Evolutionary conservation across 441 rosid species (phyloP).

Genomic region (Populus hybrid): DNA sequence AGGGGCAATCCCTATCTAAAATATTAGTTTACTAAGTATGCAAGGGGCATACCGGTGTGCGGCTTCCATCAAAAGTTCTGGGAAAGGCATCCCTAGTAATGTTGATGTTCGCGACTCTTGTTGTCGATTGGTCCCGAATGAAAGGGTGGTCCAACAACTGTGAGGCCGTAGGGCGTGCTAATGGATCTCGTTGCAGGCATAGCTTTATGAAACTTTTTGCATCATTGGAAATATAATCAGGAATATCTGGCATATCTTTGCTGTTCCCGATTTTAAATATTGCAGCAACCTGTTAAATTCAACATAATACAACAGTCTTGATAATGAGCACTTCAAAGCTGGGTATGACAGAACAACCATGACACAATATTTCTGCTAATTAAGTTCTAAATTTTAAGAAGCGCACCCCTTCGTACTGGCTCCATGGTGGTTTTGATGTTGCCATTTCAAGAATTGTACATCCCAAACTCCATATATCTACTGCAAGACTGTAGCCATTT

Average conservation of each 20-base stretch:
- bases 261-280: slow-evolving; percentile 96
- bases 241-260: slow-evolving; percentile 87
- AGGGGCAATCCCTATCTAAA: neutral
- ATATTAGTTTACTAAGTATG: neutral
- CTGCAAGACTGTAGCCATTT: slow-evolving; percentile 77
- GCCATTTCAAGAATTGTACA: slow-evolving; percentile 98
- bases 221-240: slow-evolving; percentile 76
- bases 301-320: slow-evolving; percentile 20
- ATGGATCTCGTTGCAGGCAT: slow-evolving; percentile 87
- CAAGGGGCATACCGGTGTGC: slow-evolving; percentile 53
- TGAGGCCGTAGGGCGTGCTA: slow-evolving; percentile 72
- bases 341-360: neutral
- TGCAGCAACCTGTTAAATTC: slow-evolving; percentile 81
- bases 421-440: slow-evolving; percentile 94
- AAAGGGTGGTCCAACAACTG: slow-evolving; percentile 78
- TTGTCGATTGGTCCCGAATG: slow-evolving; percentile 51
- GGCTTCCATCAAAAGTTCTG: slow-evolving; percentile 56
- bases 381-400: slow-evolving; percentile 11
- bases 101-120: slow-evolving; percentile 46
- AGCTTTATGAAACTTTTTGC: slow-evolving; percentile 71
- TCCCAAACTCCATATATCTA: slow-evolving; percentile 97
- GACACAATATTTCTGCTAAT: neutral
- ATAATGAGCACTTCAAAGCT: slow-evolving; percentile 9
- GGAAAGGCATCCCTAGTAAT: slow-evolving; percentile 54
- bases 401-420: slow-evolving; percentile 86